Evolutionary conservation across 1,284 basidiomycete species (phyloP), one percentile per base, ranked within the genome.

Genomic region (Cryptococcus sp.): DNA sequence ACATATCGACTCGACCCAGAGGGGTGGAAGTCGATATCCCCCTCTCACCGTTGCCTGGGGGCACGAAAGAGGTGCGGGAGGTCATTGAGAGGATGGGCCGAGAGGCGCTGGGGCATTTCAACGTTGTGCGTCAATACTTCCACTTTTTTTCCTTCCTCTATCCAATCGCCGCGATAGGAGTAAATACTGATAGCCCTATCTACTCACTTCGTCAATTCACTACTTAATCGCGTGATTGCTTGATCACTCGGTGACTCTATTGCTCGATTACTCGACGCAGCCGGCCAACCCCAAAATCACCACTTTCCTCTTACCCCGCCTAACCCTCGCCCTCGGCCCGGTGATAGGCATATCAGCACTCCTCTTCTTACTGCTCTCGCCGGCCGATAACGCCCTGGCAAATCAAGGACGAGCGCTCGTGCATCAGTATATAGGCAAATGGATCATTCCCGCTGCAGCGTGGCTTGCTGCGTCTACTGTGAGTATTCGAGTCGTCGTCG

Each of bases 401-500:
- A 56, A 51, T 22, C n/a, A 41, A 20, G 50, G 54, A 13, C 38
- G 61, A 19, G 25, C 22, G 4, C 31, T 62, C 20, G 54, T 62
- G 3, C n/a, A 54, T 16, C 42, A 27, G 25, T 62, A 57, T 54
- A 20, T 62, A 4, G 70, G 73, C 0, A 56, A 25, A 11, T 57
- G 56, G 31, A 52, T 65, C 23, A 45, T 75, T 11, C 65, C 61
- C 3, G 53, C 35, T 16, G 53, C 64, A 2, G 40, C 53, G 3
- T 57, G 45, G 22, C 62, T 74, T 53, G 62, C 66, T 3, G 62
- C 60, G 11, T 38, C 60, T 27, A 61, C 62, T 58, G 75, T 76
- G 46, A 61, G 74, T 71, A 2, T 3, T 35, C 31, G 13, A 25
- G 25, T 19, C 7, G 17, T 19, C 17, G 19, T 52, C 23, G 8